These are phyloP conservation scores for Lodderomyces orthopsilosis DNA, from an alignment of 1,139 yeast species.

Conservation along the genomic window DNA sequence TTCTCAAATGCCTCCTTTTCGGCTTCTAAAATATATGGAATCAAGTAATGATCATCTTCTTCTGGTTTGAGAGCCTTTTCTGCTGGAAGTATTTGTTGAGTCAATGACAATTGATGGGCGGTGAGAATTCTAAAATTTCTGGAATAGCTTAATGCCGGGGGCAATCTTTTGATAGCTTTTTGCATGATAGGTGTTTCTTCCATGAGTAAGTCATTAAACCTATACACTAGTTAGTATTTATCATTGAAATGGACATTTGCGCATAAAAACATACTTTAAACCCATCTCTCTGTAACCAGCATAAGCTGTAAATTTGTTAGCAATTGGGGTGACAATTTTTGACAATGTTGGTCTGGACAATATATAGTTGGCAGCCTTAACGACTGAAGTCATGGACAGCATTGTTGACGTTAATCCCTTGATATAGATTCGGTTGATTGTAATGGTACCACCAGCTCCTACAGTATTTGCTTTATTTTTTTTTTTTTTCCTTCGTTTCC, in stretches of 20 bases:
- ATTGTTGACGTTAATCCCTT: slow-evolving; percentile 25
- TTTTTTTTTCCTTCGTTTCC: neutral
- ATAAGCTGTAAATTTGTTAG: slow-evolving; percentile 66
- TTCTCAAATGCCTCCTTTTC: slow-evolving; percentile 91
- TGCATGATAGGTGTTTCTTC: slow-evolving; percentile 88
- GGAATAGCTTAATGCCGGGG: slow-evolving; percentile 78
- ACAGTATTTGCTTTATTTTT: neutral
- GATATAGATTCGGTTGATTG: neutral
- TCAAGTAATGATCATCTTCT: slow-evolving; percentile 81
- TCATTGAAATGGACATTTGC: neutral
- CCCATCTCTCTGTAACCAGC: slow-evolving; percentile 96
- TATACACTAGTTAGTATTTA: slow-evolving; percentile 5
- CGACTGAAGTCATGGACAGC: slow-evolving; percentile 81
- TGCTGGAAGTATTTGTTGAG: slow-evolving; percentile 83
- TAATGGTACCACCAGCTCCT: neutral
- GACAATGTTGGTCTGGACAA: slow-evolving; percentile 77
- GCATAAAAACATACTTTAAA: slow-evolving; percentile 44
- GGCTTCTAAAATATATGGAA: slow-evolving; percentile 89
- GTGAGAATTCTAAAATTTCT: slow-evolving; percentile 90
- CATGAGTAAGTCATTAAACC: slow-evolving; percentile 74
- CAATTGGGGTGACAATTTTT: slow-evolving; percentile 73
- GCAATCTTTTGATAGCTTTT: slow-evolving; percentile 85
- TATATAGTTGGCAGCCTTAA: slow-evolving; percentile 76
- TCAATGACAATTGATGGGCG: slow-evolving; percentile 83
- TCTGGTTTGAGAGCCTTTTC: slow-evolving; percentile 75